These are phyloP conservation scores for Aegilops tauschii DNA, from an alignment of 176 grass and related monocot species.

Conservation along the genomic window DNA sequence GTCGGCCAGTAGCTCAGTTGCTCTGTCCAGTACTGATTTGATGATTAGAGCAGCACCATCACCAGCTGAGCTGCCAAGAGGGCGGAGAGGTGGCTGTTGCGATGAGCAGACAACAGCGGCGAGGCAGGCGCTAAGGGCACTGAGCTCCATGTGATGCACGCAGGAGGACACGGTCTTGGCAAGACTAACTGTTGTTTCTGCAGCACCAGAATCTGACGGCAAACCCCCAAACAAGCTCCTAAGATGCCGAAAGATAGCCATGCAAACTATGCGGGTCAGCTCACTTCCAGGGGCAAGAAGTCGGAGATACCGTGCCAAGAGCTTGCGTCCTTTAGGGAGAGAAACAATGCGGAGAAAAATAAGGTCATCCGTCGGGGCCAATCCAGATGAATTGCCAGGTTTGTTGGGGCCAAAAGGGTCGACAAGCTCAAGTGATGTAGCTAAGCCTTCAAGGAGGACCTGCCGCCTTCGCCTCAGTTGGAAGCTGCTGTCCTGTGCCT, in stretches of 20 bases:
- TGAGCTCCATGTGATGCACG: conserved; percentile 74
- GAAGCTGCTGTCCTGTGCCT: conserved; percentile 67
- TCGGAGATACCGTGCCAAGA: conserved; percentile 72
- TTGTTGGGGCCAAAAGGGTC: conserved; percentile 86
- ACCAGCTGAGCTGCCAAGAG: conserved; percentile 78
- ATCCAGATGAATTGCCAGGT: conserved; percentile 56
- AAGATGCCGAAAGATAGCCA: conserved; percentile 86
- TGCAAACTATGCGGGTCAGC: conserved; percentile 77
- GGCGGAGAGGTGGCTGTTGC: conserved; percentile 84
- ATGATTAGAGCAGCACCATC: conserved; percentile 80
- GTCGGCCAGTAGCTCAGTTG: conserved; percentile 69
- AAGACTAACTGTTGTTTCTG: conserved; percentile 65
- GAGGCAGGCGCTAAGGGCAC: conserved; percentile 85
- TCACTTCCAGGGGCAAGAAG: conserved; percentile 83
- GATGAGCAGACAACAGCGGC: conserved; percentile 90
- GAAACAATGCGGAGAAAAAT: conserved; percentile 83
- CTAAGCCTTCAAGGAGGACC: conserved; percentile 87
- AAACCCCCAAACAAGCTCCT: conserved; percentile 87
- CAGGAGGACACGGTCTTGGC: conserved; percentile 72
- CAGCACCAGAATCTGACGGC: conserved; percentile 50
- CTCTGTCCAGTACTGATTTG: conserved; percentile 83
- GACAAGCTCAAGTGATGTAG: conserved; percentile 88
- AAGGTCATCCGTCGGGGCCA: conserved; percentile 75
- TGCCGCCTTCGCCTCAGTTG: conserved; percentile 72
- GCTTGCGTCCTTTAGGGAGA: conserved; percentile 84